Evolutionary conservation across 1,284 basidiomycete genomes (phyloP).

Genomic region (Rhodotorula sp.): DNA sequence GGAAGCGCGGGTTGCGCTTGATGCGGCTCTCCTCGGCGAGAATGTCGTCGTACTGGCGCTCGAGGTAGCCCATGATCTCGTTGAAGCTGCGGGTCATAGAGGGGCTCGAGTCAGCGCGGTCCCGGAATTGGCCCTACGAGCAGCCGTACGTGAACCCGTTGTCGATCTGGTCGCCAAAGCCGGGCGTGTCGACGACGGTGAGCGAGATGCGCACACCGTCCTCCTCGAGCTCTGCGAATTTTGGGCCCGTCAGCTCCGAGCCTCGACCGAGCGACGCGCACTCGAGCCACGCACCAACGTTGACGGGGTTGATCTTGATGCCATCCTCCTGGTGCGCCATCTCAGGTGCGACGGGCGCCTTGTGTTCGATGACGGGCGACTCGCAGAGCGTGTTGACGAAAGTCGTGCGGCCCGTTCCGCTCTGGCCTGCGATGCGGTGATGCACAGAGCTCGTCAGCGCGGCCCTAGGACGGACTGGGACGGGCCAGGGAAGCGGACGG

Average conservation of each 20-base stretch:
- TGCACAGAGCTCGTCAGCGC: neutral
- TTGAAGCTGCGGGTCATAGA: slow-evolving; percentile 65
- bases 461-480: neutral
- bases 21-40: slow-evolving; percentile 98
- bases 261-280: too few relatives aligned
- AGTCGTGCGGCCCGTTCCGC: slow-evolving; percentile 93
- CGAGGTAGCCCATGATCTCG: slow-evolving; percentile 95
- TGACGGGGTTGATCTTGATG: slow-evolving; percentile 92
- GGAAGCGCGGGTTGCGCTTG: slow-evolving; percentile 99
- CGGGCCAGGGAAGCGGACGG: neutral
- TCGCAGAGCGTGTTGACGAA: slow-evolving; percentile 98
- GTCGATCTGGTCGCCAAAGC: slow-evolving; percentile 98
- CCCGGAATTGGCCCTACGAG: neutral
- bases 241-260: neutral
- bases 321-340: slow-evolving; percentile 92
- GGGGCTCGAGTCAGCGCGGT: neutral
- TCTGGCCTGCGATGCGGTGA: slow-evolving; percentile 67
- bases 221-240: slow-evolving; percentile 82
- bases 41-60: slow-evolving; percentile 99
- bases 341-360: slow-evolving; percentile 79
- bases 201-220: slow-evolving; percentile 97
- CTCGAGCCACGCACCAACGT: slow-evolving; percentile 68
- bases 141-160: slow-evolving; percentile 89
- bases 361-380: slow-evolving; percentile 58
- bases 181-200: slow-evolving; percentile 98